Conservation (phyloP, 768 basidiomycete genomes). For the Rhodocollybia butyracea region DNA sequence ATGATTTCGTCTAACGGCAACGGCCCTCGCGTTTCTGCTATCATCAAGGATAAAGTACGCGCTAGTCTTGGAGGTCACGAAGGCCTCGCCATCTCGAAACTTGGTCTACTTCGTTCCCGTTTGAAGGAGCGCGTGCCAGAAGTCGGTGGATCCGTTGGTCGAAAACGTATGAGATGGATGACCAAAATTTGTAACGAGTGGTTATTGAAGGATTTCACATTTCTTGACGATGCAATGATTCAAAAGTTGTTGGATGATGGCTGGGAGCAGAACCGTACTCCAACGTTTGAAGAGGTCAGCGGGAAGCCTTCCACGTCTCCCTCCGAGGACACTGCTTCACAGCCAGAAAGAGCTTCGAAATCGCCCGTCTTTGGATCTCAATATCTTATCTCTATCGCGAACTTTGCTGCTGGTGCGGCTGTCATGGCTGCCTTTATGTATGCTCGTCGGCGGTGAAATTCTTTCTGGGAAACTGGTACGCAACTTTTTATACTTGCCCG, state of each 20-base stretch:
- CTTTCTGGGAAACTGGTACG: not conserved
- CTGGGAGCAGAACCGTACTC: constrained; percentile 69
- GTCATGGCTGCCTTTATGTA: constrained; percentile 16
- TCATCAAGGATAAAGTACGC: constrained; percentile 72
- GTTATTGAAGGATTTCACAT: constrained; percentile 77
- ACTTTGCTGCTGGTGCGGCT: constrained; percentile 42
- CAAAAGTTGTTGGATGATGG: constrained; percentile 72
- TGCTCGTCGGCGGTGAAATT: not conserved
- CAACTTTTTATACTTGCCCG: not conserved
- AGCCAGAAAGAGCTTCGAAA: not conserved
- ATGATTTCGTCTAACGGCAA: constrained; percentile 96
- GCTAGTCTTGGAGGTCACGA: constrained; percentile 64
- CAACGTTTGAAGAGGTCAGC: constrained; percentile 39
- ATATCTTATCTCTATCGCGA: constrained; percentile 28
- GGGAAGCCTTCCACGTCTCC: constrained; percentile 15
- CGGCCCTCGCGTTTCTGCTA: constrained; percentile 85
- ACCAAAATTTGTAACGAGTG: constrained; percentile 80
- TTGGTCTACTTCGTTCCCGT: constrained; percentile 69
- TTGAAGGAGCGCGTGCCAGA: constrained; percentile 82
- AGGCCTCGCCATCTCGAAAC: constrained; percentile 74
- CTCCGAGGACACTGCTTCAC: not conserved
- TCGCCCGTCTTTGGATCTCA: not conserved
- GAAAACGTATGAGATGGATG: constrained; percentile 92
- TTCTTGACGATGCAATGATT: constrained; percentile 65
- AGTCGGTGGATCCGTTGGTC: constrained; percentile 72